Evolutionary conservation across 2,329 filamentous ascomycete genomes (phyloP).

Genomic region (Tympanopsis confertula): DNA sequence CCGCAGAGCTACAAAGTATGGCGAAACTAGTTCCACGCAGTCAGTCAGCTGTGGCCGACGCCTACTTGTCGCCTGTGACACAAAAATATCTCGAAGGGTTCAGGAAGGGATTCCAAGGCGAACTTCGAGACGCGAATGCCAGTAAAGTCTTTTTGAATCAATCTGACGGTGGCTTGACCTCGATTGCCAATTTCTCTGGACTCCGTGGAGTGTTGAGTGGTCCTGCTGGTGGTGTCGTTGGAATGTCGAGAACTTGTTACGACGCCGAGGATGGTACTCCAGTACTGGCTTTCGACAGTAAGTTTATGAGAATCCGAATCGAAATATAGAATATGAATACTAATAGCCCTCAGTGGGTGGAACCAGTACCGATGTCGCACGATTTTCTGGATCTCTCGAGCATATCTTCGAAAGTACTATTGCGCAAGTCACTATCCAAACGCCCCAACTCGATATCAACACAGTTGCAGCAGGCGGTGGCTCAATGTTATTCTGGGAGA

Average conservation of each 20-base stretch:
- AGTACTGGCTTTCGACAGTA: slow-evolving; percentile 57
- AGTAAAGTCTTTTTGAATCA: slow-evolving; percentile 64
- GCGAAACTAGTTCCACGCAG: slow-evolving; percentile 58
- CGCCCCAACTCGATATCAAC: slow-evolving; percentile 62
- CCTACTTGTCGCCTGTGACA: slow-evolving; percentile 58
- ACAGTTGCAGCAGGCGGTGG: slow-evolving; percentile 58
- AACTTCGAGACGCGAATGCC: slow-evolving; percentile 41
- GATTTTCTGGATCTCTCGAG: slow-evolving; percentile 55
- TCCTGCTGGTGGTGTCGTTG: slow-evolving; percentile 57
- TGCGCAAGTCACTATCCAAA: slow-evolving; percentile 61
- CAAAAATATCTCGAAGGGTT: slow-evolving; percentile 57
- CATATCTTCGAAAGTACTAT: slow-evolving; percentile 47
- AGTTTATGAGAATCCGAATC: slow-evolving; percentile 2
- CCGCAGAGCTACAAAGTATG: slow-evolving; percentile 58
- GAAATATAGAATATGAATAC: slow-evolving; percentile 4
- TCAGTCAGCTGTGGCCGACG: slow-evolving; percentile 57
- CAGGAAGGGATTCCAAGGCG: slow-evolving; percentile 50
- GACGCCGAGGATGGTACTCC: slow-evolving; percentile 51
- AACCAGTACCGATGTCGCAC: slow-evolving; percentile 58
- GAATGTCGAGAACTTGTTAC: slow-evolving; percentile 57
- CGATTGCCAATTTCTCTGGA: slow-evolving; percentile 47
- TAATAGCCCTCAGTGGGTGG: too few relatives aligned
- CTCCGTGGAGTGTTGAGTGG: slow-evolving; percentile 54
- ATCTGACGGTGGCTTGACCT: slow-evolving; percentile 22
- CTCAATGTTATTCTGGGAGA: slow-evolving; percentile 49